Base-by-base conservation (phyloP, 169 alveolate genomes). In the Eimeria praecox region DNA sequence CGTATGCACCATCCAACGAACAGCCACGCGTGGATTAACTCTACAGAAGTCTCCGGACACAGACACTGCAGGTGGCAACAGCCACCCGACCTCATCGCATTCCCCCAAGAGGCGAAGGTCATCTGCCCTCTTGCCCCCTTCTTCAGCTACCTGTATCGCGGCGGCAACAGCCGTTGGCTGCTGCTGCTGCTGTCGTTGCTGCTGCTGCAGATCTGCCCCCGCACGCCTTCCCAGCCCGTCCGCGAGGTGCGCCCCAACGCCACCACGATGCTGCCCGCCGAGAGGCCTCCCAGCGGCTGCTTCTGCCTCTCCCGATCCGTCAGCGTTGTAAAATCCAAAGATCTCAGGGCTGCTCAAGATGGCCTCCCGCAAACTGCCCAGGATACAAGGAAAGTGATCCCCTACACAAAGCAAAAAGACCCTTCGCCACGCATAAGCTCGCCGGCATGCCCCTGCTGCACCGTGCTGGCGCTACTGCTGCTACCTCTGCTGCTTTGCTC, bases 311-410 rank as follows among this genome's bases (percentile, higher is more conserved):
- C 35, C 9, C 30, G 73, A 10, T 18, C 30, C 75, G 16, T 54
- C 73, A 4, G 6, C 49, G 14, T 59, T n/a, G n/a, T 5, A 62
- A 33, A 62, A 62, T 24, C 93, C 93, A 40, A 86, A 86, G 4
- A 86, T 20, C 6, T 86, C 80, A 9, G 93, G 93, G 44, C 30
- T 86, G 62, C 71, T 46, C 40, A 27, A 20, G 22, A 86, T 86
- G 33, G 82, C 93, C 42, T 44, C 46, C 27, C 93, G 62, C n/a
- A 86, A n/a, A 52, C 93, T 86, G 44, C 93, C 93, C 59, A 86
- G 82, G 77, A 86, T 54, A 64, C 62, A 82, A 40, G 75, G 59
- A 71, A 86, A 59, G 69, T 54, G 33, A 1, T 16, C 49, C 14
- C 82, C 93, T 86, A 54, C 4, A 40, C 59, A 35, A 30, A 10